Conservation (phyloP, 169 alveolate genomes). For the Cystoisospora suis region DNA sequence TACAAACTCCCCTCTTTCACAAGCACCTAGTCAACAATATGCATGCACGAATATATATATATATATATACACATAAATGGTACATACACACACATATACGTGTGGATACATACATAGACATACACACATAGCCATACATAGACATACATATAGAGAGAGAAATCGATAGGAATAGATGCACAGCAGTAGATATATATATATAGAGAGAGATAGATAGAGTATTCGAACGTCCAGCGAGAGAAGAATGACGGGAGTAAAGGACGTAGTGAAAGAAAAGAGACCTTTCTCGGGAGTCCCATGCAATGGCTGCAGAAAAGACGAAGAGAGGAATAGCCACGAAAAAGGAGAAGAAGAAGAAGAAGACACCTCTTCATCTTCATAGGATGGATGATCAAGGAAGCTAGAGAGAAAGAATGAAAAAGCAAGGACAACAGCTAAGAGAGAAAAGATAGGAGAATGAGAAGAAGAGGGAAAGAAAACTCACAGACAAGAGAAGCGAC, state of each 20-base stretch:
- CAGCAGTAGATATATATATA: not conserved
- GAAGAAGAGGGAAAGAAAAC: not conserved
- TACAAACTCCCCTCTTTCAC: too few relatives aligned
- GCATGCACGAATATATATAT: too few relatives aligned
- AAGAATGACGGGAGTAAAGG: too few relatives aligned
- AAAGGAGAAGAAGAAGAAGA: not conserved
- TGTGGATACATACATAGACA: not conserved
- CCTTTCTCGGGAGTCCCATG: too few relatives aligned
- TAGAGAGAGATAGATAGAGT: not conserved
- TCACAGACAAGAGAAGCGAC: conserved; percentile 46
- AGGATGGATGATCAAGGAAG: not conserved
- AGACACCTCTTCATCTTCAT: not conserved
- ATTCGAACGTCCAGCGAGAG: too few relatives aligned
- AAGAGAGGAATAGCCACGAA: not conserved
- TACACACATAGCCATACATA: not conserved
- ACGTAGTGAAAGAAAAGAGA: too few relatives aligned
- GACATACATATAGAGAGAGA: not conserved
- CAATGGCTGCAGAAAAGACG: not conserved
- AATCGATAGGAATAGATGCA: not conserved
- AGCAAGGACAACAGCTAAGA: not conserved
- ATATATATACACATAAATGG: not conserved
- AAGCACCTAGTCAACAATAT: too few relatives aligned
- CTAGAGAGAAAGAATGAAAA: not conserved
- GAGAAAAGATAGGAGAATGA: not conserved
- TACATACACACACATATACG: too few relatives aligned